Percentiles rank a stretch among this genome's conserved stretches.
phyloP scores from a whole-genome alignment of 179 eudicot genomes.

The Nepenthes alata region DNA sequence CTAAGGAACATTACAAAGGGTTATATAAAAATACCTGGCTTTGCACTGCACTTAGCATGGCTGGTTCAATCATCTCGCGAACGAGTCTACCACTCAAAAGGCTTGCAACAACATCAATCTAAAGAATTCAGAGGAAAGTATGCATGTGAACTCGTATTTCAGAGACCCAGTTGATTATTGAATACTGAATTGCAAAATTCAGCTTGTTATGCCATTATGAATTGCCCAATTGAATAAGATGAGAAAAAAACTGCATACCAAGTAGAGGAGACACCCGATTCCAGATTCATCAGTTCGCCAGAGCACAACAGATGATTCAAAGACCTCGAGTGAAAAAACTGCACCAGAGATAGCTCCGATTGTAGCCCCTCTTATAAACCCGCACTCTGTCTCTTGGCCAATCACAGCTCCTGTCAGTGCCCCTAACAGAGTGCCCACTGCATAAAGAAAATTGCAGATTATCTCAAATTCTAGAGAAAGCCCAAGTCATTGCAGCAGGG shows the following conservation, averaged over 20 bases:
- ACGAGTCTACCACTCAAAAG: slow-evolving; percentile 94
- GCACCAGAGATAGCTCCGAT: slow-evolving; percentile 99
- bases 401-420: slow-evolving; percentile 96
- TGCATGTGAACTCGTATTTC: too few species aligned
- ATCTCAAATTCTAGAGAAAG: neutral
- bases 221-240: neutral
- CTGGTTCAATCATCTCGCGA: slow-evolving; percentile 96
- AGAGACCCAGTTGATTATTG: too few species aligned
- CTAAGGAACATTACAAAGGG: too few species aligned
- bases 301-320: slow-evolving; percentile 78
- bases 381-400: slow-evolving; percentile 98
- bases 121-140: slow-evolving; percentile 6
- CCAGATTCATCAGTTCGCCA: slow-evolving; percentile 98
- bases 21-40: slow-evolving; percentile 56
- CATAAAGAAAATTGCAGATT: slow-evolving; percentile 6
- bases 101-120: slow-evolving; percentile 97
- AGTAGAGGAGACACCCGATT: slow-evolving; percentile 74
- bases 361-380: slow-evolving; percentile 95
- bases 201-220: neutral
- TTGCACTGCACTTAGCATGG: slow-evolving; percentile 97
- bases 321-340: slow-evolving; percentile 96
- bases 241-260: slow-evolving; percentile 36
- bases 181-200: neutral
- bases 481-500: too few species aligned
- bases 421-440: slow-evolving; percentile 92